Base-by-base conservation (phyloP, 2,329 filamentous ascomycete genomes). In the Arthrobotrys sphaeroides region DNA sequence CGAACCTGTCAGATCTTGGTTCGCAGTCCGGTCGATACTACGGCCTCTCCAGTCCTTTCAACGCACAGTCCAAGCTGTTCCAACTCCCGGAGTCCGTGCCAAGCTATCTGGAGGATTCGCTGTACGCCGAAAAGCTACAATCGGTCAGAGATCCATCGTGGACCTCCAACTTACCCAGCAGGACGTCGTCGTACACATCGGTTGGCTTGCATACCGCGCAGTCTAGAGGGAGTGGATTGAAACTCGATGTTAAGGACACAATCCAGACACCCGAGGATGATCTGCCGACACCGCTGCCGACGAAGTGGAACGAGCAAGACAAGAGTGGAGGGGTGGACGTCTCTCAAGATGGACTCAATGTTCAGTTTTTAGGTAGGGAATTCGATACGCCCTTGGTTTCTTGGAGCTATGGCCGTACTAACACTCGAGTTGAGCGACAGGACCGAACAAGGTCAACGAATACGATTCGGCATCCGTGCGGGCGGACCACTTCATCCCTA, bases 181-280 rank as follows among this genome's bases (percentile, higher is more conserved):
- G 72, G 20, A 61, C 43, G 16, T 36, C 73, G 18, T 75, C 64
- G 10, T 51, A 59, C 33, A 77, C 78, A 61, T 73, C 78, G 9
- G 53, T 78, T 38, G 78, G 81, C 70, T 89, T 88, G 81, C 87
- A 89, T 80, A 18, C 28, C 31, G 83, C 87, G 18, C 85, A 90
- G 2, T 82, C 84, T 3, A 84, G 86, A 28, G 90, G 96, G 82
- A 87, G 91, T 64, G 93, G 92, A 18, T 88, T 96, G 83, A 89
- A 91, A 13, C 92, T 92, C 82, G 93, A 96, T 80, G 86, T 96
- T 74, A 90, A 96, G 79, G 94, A 97, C 83, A 89, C 91, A 78
- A 84, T 88, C 28, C 87, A 90, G 0, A 82, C 85, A 0, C 80
- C 83, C 36, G 88, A 90, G 38, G 88, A 91, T 33, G 88, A 91